Evolutionary conservation across 768 basidiomycete genomes (phyloP).

Genomic region (Leccinum subtestaceum): DNA sequence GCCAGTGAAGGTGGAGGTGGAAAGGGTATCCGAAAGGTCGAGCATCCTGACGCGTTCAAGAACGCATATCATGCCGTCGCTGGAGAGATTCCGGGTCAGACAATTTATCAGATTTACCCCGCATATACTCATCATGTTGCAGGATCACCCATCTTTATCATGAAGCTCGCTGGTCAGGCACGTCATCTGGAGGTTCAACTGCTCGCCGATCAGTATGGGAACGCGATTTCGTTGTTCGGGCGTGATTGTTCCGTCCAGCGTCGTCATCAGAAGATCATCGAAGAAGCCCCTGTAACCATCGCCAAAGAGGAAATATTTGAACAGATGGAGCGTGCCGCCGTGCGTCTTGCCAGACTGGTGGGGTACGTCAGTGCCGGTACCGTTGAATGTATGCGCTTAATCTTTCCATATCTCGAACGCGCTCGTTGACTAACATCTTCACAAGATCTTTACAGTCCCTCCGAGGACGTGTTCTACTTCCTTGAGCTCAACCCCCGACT

Average conservation of each 20-base stretch:
- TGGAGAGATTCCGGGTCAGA: constrained; percentile 92
- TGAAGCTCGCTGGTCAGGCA: constrained; percentile 98
- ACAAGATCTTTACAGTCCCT: constrained; percentile 89
- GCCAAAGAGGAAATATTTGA: constrained; percentile 90
- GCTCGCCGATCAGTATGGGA: constrained; percentile 98
- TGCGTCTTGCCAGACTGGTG: constrained; percentile 96
- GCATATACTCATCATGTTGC: constrained; percentile 10
- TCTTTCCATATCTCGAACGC: not conserved
- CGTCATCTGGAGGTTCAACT: constrained; percentile 98
- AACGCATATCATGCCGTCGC: constrained; percentile 92
- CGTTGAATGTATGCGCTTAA: constrained; percentile 71
- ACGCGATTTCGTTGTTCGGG: constrained; percentile 97
- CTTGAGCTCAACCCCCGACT: constrained; percentile 98
- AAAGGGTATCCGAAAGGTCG: constrained; percentile 97
- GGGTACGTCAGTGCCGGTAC: constrained; percentile 99
- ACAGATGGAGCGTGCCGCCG: constrained; percentile 99
- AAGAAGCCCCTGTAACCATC: constrained; percentile 98
- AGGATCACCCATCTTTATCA: constrained; percentile 99
- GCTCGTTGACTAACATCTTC: constrained; percentile 3
- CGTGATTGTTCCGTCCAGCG: constrained; percentile 99
- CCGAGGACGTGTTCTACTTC: constrained; percentile 95
- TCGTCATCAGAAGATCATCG: constrained; percentile 99
- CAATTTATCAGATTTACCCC: not conserved
- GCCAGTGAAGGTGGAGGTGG: constrained; percentile 99
- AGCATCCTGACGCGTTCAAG: constrained; percentile 81